Evolutionary conservation across 1,139 yeast genomes (phyloP).

Genomic region (Debaryomyces nepalensis): DNA sequence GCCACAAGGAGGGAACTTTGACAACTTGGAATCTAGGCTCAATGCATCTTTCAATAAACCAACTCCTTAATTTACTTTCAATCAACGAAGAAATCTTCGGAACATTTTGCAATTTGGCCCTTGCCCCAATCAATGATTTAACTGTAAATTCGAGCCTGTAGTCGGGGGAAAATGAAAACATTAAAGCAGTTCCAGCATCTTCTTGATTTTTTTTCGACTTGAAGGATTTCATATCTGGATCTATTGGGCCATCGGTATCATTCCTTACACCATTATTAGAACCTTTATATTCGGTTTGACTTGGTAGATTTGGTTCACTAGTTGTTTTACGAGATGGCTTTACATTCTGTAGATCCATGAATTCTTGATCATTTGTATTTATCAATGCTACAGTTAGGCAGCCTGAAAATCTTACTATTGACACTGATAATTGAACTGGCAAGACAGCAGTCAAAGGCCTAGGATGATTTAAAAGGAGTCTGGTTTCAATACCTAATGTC

Average conservation of each 20-base stretch:
- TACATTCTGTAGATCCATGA: constrained; percentile 19
- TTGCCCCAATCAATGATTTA: constrained; percentile 85
- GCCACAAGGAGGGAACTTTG: constrained; percentile 88
- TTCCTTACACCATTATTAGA: too few species aligned
- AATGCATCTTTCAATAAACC: constrained; percentile 93
- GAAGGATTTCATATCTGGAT: background rate
- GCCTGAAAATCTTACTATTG: constrained; percentile 92
- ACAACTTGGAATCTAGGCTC: constrained; percentile 91
- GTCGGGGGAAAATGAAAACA: constrained; percentile 91
- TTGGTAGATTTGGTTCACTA: background rate
- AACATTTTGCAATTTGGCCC: constrained; percentile 90
- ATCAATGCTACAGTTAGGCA: constrained; percentile 81
- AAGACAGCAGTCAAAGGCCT: constrained; percentile 81
- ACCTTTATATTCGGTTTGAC: constrained; percentile 1
- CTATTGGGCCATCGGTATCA: background rate
- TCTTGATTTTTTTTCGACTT: constrained; percentile 16
- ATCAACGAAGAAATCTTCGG: constrained; percentile 88
- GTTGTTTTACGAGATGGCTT: constrained; percentile 3
- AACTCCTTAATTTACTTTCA: constrained; percentile 78
- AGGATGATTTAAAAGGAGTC: constrained; percentile 81
- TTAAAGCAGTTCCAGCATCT: constrained; percentile 64
- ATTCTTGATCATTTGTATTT: constrained; percentile 51
- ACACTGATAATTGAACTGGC: constrained; percentile 82
- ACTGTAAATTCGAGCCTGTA: constrained; percentile 85
- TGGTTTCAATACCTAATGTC: constrained; percentile 88